These are phyloP conservation scores for Miscanthus sacchariflorus DNA, from an alignment of 202 grass and related monocot species.

Conservation along the genomic window DNA sequence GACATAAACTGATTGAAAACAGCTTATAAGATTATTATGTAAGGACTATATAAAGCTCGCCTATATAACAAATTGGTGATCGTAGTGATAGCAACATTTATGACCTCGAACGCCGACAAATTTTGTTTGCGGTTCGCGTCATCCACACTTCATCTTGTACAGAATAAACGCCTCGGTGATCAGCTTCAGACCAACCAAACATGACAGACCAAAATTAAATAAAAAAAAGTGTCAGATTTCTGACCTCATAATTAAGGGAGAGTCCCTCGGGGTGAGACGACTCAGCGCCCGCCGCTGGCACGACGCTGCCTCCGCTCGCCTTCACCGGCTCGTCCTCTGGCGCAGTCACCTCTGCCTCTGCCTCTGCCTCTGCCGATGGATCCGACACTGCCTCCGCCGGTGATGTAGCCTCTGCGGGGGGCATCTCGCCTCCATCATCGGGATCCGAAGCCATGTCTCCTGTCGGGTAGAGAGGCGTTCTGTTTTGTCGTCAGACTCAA, in stretches of 20 bases:
- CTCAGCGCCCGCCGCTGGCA: constrained; percentile 45
- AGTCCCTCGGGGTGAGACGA: constrained; percentile 62
- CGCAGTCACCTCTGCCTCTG: background rate
- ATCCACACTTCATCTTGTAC: background rate
- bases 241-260: constrained; percentile 92
- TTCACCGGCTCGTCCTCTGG: background rate
- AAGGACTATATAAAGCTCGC: too few relatives aligned
- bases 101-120: background rate
- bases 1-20: too few relatives aligned
- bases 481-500: background rate
- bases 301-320: constrained; percentile 37
- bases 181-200: background rate
- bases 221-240: background rate
- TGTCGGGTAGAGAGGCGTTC: background rate
- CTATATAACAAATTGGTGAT: too few relatives aligned
- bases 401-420: background rate
- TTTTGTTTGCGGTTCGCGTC: background rate
- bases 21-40: too few relatives aligned
- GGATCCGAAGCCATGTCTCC: constrained; percentile 25
- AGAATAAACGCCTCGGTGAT: background rate
- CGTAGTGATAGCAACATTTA: too few relatives aligned
- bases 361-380: background rate
- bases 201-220: background rate
- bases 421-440: constrained; percentile 38
- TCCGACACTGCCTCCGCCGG: constrained; percentile 28